Conservation (phyloP, 768 basidiomycete genomes). For the Tylopilus vinaceipallidus region DNA sequence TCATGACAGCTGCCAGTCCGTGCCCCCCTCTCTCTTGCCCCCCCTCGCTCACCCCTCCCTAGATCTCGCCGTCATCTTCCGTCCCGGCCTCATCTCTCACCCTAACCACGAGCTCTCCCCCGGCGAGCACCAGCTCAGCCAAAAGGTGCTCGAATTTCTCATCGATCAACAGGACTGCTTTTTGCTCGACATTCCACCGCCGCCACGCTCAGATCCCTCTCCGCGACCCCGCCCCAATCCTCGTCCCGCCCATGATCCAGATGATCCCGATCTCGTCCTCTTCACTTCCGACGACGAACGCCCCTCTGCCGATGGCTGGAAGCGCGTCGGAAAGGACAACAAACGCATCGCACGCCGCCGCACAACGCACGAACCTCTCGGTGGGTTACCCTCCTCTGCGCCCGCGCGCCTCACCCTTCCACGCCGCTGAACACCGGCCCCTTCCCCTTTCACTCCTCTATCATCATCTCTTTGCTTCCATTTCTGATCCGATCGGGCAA, state of each 20-base stretch:
- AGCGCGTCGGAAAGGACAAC: conserved; percentile 41
- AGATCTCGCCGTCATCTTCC: conserved; percentile 98
- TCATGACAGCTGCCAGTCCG: conserved; percentile 94
- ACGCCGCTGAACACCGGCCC: conserved; percentile 26
- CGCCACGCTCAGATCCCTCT: conserved; percentile 40
- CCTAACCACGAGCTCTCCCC: conserved; percentile 85
- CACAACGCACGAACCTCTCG: conserved; percentile 49
- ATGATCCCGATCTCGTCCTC: conserved; percentile 46
- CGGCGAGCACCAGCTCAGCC: conserved; percentile 81
- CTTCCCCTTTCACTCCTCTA: conserved; percentile 9
- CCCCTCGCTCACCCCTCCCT: not conserved
- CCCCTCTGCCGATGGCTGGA: conserved; percentile 52
- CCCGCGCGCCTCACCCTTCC: conserved; percentile 29
- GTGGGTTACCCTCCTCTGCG: conserved; percentile 35
- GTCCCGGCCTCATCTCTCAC: conserved; percentile 91
- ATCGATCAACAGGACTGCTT: conserved; percentile 98
- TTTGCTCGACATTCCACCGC: conserved; percentile 81
- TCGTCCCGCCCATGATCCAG: conserved; percentile 27
- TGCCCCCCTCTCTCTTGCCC: conserved; percentile 16
- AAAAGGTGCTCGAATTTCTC: conserved; percentile 90
- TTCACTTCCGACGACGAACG: conserved; percentile 51
- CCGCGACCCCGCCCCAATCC: conserved; percentile 13
- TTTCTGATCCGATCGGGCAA: conserved; percentile 14
- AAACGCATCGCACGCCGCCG: conserved; percentile 51
- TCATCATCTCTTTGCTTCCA: conserved; percentile 2